Base-by-base conservation (phyloP, 257 asterid genomes). In the Plectranthus barbatus region DNA sequence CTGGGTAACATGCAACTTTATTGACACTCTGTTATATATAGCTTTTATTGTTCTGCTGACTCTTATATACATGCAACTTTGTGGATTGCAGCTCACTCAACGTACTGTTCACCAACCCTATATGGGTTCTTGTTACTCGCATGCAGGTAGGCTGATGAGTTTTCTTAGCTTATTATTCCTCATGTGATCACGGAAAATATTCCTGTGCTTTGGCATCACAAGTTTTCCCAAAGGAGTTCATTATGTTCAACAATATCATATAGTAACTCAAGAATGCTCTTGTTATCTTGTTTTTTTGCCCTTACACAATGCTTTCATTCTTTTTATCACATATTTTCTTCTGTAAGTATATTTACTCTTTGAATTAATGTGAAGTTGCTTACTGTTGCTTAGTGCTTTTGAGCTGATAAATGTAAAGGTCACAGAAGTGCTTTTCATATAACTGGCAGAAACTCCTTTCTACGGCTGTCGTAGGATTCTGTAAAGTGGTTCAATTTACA, bases 51-150 rank as follows among this genome's bases (percentile, higher is more conserved):
- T 31, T 31, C 9, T 36, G 10, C 10, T 36, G 37, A 7, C 6
- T 45, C 19, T 63, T 48, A 15, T 46, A 11, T 36, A 48, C 66
- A 34, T 64, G 23, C 11, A 31, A 68, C 12, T 61, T 40, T 53
- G 34, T 58, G 39, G 14, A 50, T 58, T 21, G 69, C 85, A 86
- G 96, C 76, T 79, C 96, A 17, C 65, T 88, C 47, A 91, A 91
- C 65, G 96, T 91, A 50, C 74, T 91, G 75, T 62, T 83, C 50
- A 91, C 98, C 60, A 91, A 72, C 69, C 98, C 98, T 19, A 86
- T 88, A 80, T 91, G 98, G 96, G 90, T 88, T 34, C 88, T 91
- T 46, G 98, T 91, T 72, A 91, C 96, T 57, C 96, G 95, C 52
- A 91, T 91, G 98, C 98, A 91, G 96, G 96, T 86, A 75, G 40